A percentile compares a stretch with the other conserved stretches of the same genome.
These are phyloP conservation scores for Blastomyces silverae DNA, from an alignment of 2,329 filamentous ascomycete genomes.

Conservation along the genomic window DNA sequence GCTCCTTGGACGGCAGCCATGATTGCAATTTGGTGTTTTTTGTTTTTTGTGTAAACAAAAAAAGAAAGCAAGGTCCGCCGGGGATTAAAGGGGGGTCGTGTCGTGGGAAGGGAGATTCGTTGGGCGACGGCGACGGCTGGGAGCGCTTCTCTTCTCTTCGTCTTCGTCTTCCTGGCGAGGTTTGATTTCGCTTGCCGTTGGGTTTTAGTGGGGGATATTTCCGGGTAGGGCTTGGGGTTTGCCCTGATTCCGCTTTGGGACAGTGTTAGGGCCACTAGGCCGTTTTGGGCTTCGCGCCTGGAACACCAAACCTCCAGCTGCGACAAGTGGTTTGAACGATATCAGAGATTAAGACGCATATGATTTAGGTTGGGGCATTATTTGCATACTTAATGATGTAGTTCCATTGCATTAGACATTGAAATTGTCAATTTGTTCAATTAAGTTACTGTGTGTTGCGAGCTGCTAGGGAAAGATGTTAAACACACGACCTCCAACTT, in stretches of 20 bases:
- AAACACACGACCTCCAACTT: background rate
- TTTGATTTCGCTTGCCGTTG: constrained; percentile 20
- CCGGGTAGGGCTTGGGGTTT: constrained; percentile 36
- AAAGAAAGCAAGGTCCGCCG: constrained; percentile 21
- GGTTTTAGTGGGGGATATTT: constrained; percentile 38
- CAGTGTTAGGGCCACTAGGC: constrained; percentile 23
- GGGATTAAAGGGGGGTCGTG: background rate
- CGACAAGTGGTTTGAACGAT: too few species aligned
- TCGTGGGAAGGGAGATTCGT: constrained; percentile 11
- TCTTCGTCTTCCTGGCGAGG: constrained; percentile 9
- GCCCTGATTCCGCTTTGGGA: constrained; percentile 32
- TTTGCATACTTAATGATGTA: background rate
- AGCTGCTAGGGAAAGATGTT: background rate
- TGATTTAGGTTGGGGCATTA: background rate
- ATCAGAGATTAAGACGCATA: background rate
- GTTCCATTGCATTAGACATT: background rate
- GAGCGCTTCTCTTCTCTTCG: constrained; percentile 5
- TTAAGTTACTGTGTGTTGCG: background rate
- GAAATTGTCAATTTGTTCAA: background rate
- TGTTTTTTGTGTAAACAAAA: constrained; percentile 25
- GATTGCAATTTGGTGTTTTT: constrained; percentile 35
- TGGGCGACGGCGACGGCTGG: constrained; percentile 12
- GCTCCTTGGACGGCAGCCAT: constrained; percentile 48
- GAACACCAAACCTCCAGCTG: background rate
- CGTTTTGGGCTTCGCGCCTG: constrained; percentile 18